Evolutionary conservation across 352 stramenopile genomes (phyloP), one percentile per base, ranked within the genome.

Genomic region (Pythium chondricola): DNA sequence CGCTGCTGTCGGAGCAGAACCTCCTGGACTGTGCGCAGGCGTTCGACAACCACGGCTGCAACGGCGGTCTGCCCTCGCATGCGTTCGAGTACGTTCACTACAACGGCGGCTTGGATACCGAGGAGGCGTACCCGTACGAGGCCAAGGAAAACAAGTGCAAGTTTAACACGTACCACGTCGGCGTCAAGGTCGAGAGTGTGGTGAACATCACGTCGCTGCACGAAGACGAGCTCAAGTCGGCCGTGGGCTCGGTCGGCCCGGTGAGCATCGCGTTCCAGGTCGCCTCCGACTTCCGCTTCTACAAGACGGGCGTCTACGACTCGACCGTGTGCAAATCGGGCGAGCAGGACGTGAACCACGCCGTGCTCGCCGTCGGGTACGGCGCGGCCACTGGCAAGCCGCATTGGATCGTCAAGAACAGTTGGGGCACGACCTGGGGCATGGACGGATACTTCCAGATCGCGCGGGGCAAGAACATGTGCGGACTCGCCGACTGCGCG

Each of bases 341-440:
- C 43, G 80, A 91, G 60, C 65, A 75, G 67, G 75, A 95, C 62
- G 86, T 96, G 48, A 95, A 95, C 65, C 85, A 96, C 59, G 85
- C 83, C 0, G 96, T 99, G 35, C 74, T 99, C 51, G 90, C 93
- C 1, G 95, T 99, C 24, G 96, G 96, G 29, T 99, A 99, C 71
- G 96, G 95, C 52, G 78, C 90, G 30, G 83, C 96, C 43, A 79
- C 85, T 38, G 83, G 81, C 53, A 83, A 75, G 37, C 73, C 85
- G 31, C 96, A 96, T 74, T 98, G 93, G 92, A 98, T 97, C 57
- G 83, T 99, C 33, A 98, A 98, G 72, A 99, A 99, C 75, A 98
- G 77, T 38, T 98, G 95, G 94, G 81, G 78, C 24, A 41, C 55
- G 6, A 48, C 58, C 30, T 99, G 95, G 95, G 96, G 96, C 67